A percentile compares a stretch with the other conserved stretches of the same genome.
These are phyloP conservation scores for Mallotus nudiflorus DNA, from an alignment of 345 rosid genomes.

Conservation along the genomic window DNA sequence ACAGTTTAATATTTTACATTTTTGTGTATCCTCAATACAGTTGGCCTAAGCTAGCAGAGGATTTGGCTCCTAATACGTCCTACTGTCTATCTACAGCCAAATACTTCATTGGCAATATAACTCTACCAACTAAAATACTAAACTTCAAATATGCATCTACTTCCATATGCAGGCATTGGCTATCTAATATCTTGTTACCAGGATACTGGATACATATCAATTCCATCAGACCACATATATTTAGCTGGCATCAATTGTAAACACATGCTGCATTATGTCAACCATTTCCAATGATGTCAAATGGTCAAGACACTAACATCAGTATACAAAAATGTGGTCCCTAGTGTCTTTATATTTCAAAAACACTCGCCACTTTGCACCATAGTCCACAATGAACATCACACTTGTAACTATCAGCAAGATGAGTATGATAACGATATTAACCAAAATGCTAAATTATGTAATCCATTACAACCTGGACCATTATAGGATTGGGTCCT, in stretches of 20 bases:
- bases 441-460: background rate
- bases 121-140: too few relatives aligned
- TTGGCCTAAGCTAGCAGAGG: background rate
- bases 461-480: constrained; percentile 57
- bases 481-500: constrained; percentile 97
- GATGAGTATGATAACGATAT: background rate
- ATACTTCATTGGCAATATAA: too few relatives aligned
- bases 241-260: too few relatives aligned
- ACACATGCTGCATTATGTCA: too few relatives aligned
- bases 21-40: background rate
- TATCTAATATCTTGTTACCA: too few relatives aligned
- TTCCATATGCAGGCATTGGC: too few relatives aligned
- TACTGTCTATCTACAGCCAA: too few relatives aligned
- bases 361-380: background rate
- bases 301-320: background rate
- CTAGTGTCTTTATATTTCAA: too few relatives aligned
- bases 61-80: background rate
- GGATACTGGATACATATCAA: too few relatives aligned
- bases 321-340: background rate
- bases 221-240: too few relatives aligned
- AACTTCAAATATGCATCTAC: too few relatives aligned
- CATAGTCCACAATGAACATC: background rate
- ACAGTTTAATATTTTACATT: background rate
- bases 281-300: too few relatives aligned
- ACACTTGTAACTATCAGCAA: background rate